A percentile compares a stretch with the other conserved stretches of the same genome.
Evolutionary conservation across 2,329 filamentous ascomycete species (phyloP).

Genomic region (Colletotrichum gigasporum): DNA sequence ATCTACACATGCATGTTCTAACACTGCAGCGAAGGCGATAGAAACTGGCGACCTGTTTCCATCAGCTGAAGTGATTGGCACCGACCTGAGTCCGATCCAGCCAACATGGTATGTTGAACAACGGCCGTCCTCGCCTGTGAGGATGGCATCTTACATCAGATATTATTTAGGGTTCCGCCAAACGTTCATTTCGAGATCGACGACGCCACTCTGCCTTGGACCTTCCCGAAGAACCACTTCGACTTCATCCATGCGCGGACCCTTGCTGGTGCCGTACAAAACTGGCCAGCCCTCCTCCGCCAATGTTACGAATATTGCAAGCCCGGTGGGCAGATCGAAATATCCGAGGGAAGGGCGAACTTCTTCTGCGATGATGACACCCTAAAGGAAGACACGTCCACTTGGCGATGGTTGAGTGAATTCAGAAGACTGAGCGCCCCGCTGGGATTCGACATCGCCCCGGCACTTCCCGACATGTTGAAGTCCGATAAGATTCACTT

Average conservation of each 20-base stretch:
- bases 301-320: slow-evolving; percentile 41
- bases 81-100: slow-evolving; percentile 39
- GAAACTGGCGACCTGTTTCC: slow-evolving; percentile 73
- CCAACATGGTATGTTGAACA: slow-evolving; percentile 29
- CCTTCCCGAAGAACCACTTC: slow-evolving; percentile 39
- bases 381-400: slow-evolving; percentile 29
- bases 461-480: slow-evolving; percentile 32
- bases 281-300: slow-evolving; percentile 39
- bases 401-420: slow-evolving; percentile 35
- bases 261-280: slow-evolving; percentile 38
- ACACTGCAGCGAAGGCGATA: slow-evolving; percentile 61
- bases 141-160: background rate
- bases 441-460: slow-evolving; percentile 35
- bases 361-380: slow-evolving; percentile 40
- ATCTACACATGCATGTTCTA: slow-evolving; percentile 29
- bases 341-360: slow-evolving; percentile 43
- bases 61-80: slow-evolving; percentile 47
- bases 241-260: slow-evolving; percentile 46
- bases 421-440: slow-evolving; percentile 35
- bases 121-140: too few species aligned
- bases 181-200: slow-evolving; percentile 40
- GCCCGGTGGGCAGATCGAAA: slow-evolving; percentile 57
- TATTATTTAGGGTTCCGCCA: slow-evolving; percentile 32
- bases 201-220: slow-evolving; percentile 38
- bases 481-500: slow-evolving; percentile 37